These are phyloP conservation scores for Wickerhamomyces chaumierensis DNA, from an alignment of 805 yeast species.

Conservation along the genomic window DNA sequence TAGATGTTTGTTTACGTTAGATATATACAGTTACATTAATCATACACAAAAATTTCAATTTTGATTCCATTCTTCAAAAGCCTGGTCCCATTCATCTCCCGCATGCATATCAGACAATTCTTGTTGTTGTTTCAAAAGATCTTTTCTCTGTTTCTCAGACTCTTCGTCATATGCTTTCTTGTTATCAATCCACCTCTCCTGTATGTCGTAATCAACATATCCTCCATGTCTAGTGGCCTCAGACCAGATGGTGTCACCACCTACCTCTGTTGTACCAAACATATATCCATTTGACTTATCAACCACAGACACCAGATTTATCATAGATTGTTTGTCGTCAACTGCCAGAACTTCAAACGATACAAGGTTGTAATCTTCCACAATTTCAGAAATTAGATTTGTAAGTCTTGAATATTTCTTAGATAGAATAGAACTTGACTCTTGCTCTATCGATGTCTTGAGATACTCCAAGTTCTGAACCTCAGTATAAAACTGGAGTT, in stretches of 20 bases:
- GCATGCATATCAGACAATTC: slow-evolving; percentile 32
- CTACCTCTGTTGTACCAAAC: slow-evolving; percentile 86
- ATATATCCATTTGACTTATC: slow-evolving; percentile 92
- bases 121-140: slow-evolving; percentile 30
- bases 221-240: slow-evolving; percentile 84
- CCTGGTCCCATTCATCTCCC: slow-evolving; percentile 65
- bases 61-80: slow-evolving; percentile 55
- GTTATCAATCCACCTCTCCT: slow-evolving; percentile 90
- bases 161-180: slow-evolving; percentile 67
- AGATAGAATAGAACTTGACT: slow-evolving; percentile 55
- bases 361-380: slow-evolving; percentile 80
- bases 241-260: slow-evolving; percentile 98
- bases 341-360: slow-evolving; percentile 82
- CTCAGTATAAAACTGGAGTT: slow-evolving; percentile 79
- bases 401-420: slow-evolving; percentile 57
- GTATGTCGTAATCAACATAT: slow-evolving; percentile 51
- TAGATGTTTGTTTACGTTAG: neutral
- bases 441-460: slow-evolving; percentile 58
- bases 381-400: slow-evolving; percentile 66
- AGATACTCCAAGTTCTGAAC: slow-evolving; percentile 74
- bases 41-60: too few species aligned
- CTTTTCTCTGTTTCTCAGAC: slow-evolving; percentile 35
- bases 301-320: slow-evolving; percentile 58
- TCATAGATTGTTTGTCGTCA: slow-evolving; percentile 90
- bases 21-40: too few species aligned